Percentiles rank a stretch among this genome's conserved stretches.
These are phyloP conservation scores for Coemansia sp. DNA, from an alignment of 192 early-diverging fungal species.

Conservation along the genomic window DNA sequence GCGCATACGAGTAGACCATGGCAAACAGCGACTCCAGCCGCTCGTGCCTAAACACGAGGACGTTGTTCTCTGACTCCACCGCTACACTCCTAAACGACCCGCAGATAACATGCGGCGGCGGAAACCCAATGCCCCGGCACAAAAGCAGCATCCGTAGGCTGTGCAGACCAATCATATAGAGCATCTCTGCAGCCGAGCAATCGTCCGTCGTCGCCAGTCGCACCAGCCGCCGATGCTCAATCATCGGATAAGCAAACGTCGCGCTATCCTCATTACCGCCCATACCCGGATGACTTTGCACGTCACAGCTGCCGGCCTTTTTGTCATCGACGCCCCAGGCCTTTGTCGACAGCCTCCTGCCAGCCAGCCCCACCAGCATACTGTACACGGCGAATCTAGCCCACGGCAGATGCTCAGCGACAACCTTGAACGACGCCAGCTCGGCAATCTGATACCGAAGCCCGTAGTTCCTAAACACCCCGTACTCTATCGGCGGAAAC, in stretches of 20 bases:
- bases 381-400: slow-evolving; percentile 18
- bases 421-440: slow-evolving; percentile 19
- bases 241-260: background rate
- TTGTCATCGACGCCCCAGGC: slow-evolving; percentile 5
- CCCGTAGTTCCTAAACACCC: background rate
- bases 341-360: slow-evolving; percentile 10
- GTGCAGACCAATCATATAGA: slow-evolving; percentile 22
- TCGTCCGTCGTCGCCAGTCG: slow-evolving; percentile 17
- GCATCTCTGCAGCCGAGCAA: slow-evolving; percentile 23
- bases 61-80: background rate
- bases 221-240: slow-evolving; percentile 9
- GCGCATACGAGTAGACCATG: slow-evolving; percentile 11
- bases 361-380: slow-evolving; percentile 15
- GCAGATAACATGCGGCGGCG: slow-evolving; percentile 16
- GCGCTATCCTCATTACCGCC: background rate
- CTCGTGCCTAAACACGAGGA: slow-evolving; percentile 11
- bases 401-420: slow-evolving; percentile 19
- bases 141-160: slow-evolving; percentile 26
- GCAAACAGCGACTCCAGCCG: slow-evolving; percentile 13
- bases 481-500: background rate
- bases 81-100: slow-evolving; percentile 20
- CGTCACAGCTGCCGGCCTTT: background rate
- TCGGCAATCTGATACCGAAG: slow-evolving; percentile 22
- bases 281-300: too few species aligned
- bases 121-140: slow-evolving; percentile 14